phyloP scores from a whole-genome alignment of 371 early-diverging fungal genomes.

The Mucor indicus region DNA sequence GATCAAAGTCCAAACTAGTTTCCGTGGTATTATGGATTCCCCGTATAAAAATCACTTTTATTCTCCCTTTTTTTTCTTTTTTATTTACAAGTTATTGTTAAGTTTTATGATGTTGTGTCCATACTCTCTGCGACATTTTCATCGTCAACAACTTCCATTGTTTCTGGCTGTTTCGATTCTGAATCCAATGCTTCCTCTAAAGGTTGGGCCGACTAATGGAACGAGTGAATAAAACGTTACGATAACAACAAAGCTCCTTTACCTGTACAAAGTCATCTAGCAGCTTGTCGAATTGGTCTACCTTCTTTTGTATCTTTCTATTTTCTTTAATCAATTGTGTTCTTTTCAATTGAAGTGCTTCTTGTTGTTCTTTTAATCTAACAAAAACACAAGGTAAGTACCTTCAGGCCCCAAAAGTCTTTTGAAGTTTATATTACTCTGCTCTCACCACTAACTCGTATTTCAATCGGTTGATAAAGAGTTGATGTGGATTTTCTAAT shows the following conservation, averaged over 20 bases:
- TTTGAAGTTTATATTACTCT: constrained; percentile 20
- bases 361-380: constrained; percentile 43
- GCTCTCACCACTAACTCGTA: constrained; percentile 39
- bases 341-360: constrained; percentile 30
- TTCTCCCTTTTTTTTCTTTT: not conserved
- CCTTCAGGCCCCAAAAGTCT: not conserved
- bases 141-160: not conserved
- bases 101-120: constrained; percentile 18
- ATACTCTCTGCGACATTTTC: constrained; percentile 3
- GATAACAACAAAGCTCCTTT: not conserved
- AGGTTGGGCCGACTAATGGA: constrained; percentile 19
- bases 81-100: no score
- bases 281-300: constrained; percentile 40
- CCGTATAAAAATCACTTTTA: not conserved
- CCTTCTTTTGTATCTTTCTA: constrained; percentile 36
- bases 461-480: constrained; percentile 45
- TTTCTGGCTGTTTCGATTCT: constrained; percentile 1
- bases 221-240: not conserved
- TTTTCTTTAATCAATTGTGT: constrained; percentile 39
- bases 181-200: constrained; percentile 18
- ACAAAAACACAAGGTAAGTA: no score
- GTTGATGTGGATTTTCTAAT: constrained; percentile 32
- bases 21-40: no score
- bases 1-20: no score
- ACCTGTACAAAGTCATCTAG: constrained; percentile 45